phyloP scores from a whole-genome alignment of 306 rosid genomes.

The Fagus sylvatica region DNA sequence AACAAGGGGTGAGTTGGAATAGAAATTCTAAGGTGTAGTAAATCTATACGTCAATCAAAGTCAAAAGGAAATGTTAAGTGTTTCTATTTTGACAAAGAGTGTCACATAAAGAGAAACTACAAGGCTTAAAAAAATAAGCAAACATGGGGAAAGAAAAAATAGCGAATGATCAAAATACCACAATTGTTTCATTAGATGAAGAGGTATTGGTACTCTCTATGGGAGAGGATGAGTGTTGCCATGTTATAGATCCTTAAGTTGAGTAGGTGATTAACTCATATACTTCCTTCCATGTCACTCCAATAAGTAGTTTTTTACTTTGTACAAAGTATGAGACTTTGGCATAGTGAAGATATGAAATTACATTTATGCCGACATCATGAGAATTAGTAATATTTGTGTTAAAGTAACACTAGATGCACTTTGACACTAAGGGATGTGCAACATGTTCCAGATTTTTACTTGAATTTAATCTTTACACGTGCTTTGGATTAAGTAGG shows the following conservation, averaged over 20 bases:
- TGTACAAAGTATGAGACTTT: background rate
- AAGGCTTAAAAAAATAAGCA: too few relatives aligned
- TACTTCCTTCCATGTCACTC: conserved; percentile 4
- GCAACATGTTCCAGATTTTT: background rate
- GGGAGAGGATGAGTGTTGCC: too few relatives aligned
- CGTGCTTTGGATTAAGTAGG: background rate
- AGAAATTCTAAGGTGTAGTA: background rate
- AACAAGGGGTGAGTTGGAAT: background rate
- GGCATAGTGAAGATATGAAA: conserved; percentile 12
- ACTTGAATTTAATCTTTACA: background rate
- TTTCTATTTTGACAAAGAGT: background rate
- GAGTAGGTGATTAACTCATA: background rate
- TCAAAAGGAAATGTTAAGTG: background rate
- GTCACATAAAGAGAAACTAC: background rate
- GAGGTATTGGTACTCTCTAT: too few relatives aligned
- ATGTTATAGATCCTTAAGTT: too few relatives aligned
- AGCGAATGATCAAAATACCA: too few relatives aligned
- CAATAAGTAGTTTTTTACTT: background rate
- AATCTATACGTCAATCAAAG: background rate
- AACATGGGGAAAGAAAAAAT: too few relatives aligned
- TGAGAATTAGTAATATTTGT: conserved; percentile 4
- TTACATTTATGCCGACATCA: background rate
- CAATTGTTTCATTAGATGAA: too few relatives aligned
- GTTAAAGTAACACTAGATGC: background rate
- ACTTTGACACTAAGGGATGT: background rate